Evolutionary conservation across 176 grass and related monocot species (phyloP), one percentile per base, ranked within the genome.

Genomic region (Stipa capillata): DNA sequence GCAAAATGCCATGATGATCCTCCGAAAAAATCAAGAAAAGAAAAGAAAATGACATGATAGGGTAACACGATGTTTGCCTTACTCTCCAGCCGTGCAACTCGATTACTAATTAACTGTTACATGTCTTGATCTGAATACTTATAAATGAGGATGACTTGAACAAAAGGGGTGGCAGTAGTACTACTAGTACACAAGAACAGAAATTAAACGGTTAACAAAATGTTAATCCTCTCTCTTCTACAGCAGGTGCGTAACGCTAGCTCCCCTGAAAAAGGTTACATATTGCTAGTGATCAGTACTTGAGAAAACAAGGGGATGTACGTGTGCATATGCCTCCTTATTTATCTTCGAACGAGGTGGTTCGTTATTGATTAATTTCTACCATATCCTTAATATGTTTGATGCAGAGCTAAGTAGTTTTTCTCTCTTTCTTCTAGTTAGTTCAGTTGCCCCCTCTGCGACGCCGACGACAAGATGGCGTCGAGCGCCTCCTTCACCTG

Each of bases 401-500:
- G 71, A 34, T 68, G 35, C 36, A 33, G 47, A 37, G 18, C 35
- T 3, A 45, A 48, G 41, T 52, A 44, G n/a, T n/a, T n/a, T n/a
- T n/a, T n/a, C n/a, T n/a, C n/a, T n/a, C 23, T 56, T 17, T 1
- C 8, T 79, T 41, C 25, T 76, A 85, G n/a, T 41, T 92, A 80
- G 48, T 78, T 64, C 49, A 81, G 4, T 27, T 67, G 69, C 7
- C 67, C 60, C 77, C 20, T 88, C 45, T 87, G 80, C 17, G 82
- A 81, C 42, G 83, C 60, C 71, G 87, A 87, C 69, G 85, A 90
- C 75, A 97, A 80, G 72, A 97, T 97, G 73, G 90, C 90, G 90
- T 97, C 89, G 11, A 97, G 88, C 33, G 82, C 94, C 29, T 92
- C 89, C 79, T 87, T 90, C 31, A 94, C 94, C 52, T 94, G 91